Conservation (phyloP, 1,139 yeast genomes). For the Pichia sp. region DNA sequence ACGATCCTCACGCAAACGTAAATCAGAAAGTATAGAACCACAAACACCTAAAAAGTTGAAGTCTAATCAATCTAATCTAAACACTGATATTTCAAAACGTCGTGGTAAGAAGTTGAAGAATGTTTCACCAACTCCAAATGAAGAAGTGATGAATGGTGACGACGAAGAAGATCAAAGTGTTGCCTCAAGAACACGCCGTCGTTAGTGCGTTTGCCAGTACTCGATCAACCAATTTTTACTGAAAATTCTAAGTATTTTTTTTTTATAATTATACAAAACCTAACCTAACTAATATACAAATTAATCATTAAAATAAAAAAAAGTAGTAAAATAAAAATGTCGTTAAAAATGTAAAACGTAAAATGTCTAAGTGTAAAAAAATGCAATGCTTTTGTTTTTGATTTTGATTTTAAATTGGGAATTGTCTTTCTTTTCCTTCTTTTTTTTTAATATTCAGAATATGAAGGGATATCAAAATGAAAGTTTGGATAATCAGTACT, state of each 20-base stretch:
- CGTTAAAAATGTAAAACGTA: background rate
- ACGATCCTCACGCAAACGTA: constrained; percentile 6
- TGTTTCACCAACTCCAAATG: constrained; percentile 1
- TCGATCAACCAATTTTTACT: background rate
- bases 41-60: background rate
- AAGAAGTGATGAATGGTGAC: background rate
- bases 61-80: background rate
- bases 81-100: constrained; percentile 1
- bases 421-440: background rate
- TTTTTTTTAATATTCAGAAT: constrained; percentile 12
- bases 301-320: background rate
- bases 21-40: background rate
- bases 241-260: background rate
- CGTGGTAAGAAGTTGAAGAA: constrained; percentile 10
- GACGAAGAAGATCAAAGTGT: constrained; percentile 1
- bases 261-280: background rate
- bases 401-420: too few relatives aligned
- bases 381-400: background rate
- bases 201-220: too few relatives aligned
- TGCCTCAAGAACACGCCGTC: constrained; percentile 9
- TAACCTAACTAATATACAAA: background rate
- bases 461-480: constrained; percentile 82
- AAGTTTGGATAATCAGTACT: constrained; percentile 78
- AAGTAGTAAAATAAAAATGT: background rate
- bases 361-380: background rate